Base-by-base conservation (phyloP, 2,329 filamentous ascomycete genomes). In the Hysterium pulicare region DNA sequence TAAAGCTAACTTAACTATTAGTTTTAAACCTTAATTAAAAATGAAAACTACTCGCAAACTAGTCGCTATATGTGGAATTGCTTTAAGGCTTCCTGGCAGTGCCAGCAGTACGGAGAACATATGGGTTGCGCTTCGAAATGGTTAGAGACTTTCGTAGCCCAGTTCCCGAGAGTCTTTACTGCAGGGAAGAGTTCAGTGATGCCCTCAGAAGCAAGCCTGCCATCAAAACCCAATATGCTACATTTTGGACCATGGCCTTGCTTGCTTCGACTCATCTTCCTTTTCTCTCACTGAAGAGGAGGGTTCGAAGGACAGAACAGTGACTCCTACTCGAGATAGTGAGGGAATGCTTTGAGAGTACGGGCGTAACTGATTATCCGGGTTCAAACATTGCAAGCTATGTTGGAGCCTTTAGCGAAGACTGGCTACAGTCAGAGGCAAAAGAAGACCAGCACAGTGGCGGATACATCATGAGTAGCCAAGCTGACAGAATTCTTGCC, bases 291-390 rank as follows among this genome's bases (percentile, higher is more conserved):
- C 38, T 3, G n/a, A 33, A n/a, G 30, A 13, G 2, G 48, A 55
- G 21, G 48, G 45, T 4, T 13, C 45, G 51, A 40, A 47, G 52
- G 32, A 47, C 46, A 7, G 40, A 50, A 21, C 49, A 56, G 21
- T 41, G 52, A 5, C 41, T 45, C 13, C 40, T 53, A 4, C 43
- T 55, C 8, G 50, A 55, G 34, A 40, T 46, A 1, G 45, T 45
- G 3, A 50, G 48, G 17, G 57, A 66, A 43, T 58, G 64, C 2
- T 43, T 76, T 3, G 62, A 66, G 40, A 59, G 54, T 42, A 58
- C 41, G 26, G 44, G 56, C 46, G n/a, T 36, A 48, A 2, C 44
- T 6, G 40, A 11, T 50, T 57, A 44, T 53, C 48, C 31, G 47
- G 59, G 57, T 39, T 43, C 58, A 50, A 41, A 64, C 54, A 35